Base-by-base conservation (phyloP, 257 asterid genomes). In the Solanum chilense region DNA sequence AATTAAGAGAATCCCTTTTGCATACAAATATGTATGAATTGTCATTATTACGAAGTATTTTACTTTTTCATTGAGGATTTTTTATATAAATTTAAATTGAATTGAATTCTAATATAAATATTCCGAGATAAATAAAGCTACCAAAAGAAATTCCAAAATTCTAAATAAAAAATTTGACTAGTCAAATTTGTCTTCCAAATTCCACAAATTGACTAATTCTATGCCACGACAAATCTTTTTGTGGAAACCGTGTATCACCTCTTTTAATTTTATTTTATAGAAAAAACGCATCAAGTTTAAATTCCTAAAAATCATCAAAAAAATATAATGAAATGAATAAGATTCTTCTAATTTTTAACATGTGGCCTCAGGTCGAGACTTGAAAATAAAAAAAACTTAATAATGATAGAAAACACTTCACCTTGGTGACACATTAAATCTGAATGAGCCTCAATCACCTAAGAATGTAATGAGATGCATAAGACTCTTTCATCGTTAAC, bases 31-130 rank as follows among this genome's bases (percentile, higher is more conserved):
- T 14, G 11, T 29, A 29, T 14, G n/a, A 69, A 7, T 7, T 69
- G 1, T 69, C 12, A 27, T 13, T 68, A 0, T 27, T 13, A 68
- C 1, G 16, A 14, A 68, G 5, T 4, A 7, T 68, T 13, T 27
- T 68, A 27, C 3, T 68, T 2, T 12, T 14, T 29, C 0, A 29
- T 3, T 6, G 29, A 25, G 0, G 0, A 12, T n/a, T 2, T 68
- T 68, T 3, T 0, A 12, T 23, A 25, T 3, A 25, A 64, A 25
- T n/a, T 62, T 25, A 25, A 64, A 12, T 25, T 27, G 15, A 29
- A 15, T 29, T 1, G 3, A 25, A 2, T 29, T 0, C 0, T 8
- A n/a, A n/a, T n/a, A n/a, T n/a, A n/a, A n/a, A n/a, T n/a, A n/a
- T n/a, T n/a, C n/a, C n/a, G 0, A 29, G 12, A 52, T 68, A 3